Evolutionary conservation across 2,329 filamentous ascomycete species (phyloP).

Genomic region (Colletotrichum sansevieriae): DNA sequence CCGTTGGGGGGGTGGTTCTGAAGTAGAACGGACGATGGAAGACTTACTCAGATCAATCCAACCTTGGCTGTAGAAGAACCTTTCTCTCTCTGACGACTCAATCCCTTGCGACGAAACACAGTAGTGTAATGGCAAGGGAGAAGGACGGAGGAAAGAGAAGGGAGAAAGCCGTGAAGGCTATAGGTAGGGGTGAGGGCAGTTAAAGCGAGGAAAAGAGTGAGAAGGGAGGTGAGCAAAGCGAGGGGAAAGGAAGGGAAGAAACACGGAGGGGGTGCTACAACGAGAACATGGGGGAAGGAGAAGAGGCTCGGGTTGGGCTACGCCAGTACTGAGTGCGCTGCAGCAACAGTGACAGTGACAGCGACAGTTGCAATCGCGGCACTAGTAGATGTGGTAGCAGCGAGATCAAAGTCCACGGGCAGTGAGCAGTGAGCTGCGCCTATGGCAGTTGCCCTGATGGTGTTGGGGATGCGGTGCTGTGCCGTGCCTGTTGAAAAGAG

Average conservation of each 20-base stretch:
- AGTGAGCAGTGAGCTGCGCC: not conserved
- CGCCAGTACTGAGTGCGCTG: slow-evolving; percentile 14
- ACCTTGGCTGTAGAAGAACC: not conserved
- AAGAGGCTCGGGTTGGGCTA: slow-evolving; percentile 22
- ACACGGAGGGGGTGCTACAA: slow-evolving; percentile 47
- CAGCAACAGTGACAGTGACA: slow-evolving; percentile 14
- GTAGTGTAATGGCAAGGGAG: not conserved
- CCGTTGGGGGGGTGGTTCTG: not conserved
- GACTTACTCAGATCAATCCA: slow-evolving; percentile 4
- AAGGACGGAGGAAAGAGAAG: slow-evolving; percentile 2
- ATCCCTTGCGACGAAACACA: not conserved
- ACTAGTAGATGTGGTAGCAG: not conserved
- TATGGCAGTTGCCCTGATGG: not conserved
- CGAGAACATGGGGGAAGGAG: slow-evolving; percentile 48
- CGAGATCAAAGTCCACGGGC: not conserved
- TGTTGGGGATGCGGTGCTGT: not conserved
- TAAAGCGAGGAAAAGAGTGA: not conserved
- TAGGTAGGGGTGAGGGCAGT: not conserved
- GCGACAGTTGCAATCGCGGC: not conserved
- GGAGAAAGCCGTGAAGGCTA: slow-evolving; percentile 4
- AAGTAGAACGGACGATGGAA: not conserved
- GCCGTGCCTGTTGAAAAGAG: slow-evolving; percentile 3
- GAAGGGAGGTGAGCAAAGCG: not conserved
- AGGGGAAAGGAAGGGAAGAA: slow-evolving; percentile 6
- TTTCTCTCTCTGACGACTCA: slow-evolving; percentile 1